These are phyloP conservation scores for Penicillium fimorum DNA, from an alignment of 495 filamentous ascomycete genomes.

Conservation along the genomic window DNA sequence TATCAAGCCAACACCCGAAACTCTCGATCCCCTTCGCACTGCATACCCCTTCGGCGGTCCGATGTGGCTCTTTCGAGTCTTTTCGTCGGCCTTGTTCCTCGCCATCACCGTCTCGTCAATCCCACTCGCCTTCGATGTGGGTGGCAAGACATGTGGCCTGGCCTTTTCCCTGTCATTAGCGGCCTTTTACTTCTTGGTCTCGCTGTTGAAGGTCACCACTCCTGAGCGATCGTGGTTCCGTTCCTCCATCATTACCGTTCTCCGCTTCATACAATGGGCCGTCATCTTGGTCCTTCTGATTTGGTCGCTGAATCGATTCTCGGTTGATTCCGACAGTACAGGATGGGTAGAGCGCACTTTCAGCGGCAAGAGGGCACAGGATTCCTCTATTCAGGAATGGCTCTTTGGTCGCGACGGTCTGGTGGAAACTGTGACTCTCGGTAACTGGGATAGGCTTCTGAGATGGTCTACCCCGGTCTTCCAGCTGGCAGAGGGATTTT, in stretches of 20 bases:
- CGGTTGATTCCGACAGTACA: conserved; percentile 72
- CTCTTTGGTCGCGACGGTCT: conserved; percentile 78
- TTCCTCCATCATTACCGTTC: conserved; percentile 58
- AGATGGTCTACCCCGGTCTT: conserved; percentile 94
- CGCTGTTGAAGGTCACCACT: conserved; percentile 72
- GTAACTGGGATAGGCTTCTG: conserved; percentile 84
- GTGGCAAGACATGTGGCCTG: conserved; percentile 88
- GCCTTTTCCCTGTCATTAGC: conserved; percentile 87
- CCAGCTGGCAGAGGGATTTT: conserved; percentile 93
- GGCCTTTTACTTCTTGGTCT: conserved; percentile 86
- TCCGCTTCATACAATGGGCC: conserved; percentile 76
- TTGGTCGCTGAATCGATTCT: conserved; percentile 92
- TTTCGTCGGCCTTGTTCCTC: conserved; percentile 77
- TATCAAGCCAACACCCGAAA: neutral
- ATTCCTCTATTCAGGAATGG: conserved; percentile 71
- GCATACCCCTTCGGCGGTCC: conserved; percentile 18
- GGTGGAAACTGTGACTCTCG: conserved; percentile 73
- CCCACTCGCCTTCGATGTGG: conserved; percentile 95
- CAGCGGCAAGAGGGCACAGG: conserved; percentile 60
- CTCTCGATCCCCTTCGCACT: conserved; percentile 12
- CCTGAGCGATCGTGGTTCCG: conserved; percentile 76
- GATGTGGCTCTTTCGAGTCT: conserved; percentile 71
- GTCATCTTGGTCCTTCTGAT: conserved; percentile 83
- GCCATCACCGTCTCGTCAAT: conserved; percentile 87
- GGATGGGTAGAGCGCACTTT: conserved; percentile 81